Evolutionary conservation across 371 early-diverging fungal genomes (phyloP).

Genomic region (Thermomucor indicae-seudaticae): DNA sequence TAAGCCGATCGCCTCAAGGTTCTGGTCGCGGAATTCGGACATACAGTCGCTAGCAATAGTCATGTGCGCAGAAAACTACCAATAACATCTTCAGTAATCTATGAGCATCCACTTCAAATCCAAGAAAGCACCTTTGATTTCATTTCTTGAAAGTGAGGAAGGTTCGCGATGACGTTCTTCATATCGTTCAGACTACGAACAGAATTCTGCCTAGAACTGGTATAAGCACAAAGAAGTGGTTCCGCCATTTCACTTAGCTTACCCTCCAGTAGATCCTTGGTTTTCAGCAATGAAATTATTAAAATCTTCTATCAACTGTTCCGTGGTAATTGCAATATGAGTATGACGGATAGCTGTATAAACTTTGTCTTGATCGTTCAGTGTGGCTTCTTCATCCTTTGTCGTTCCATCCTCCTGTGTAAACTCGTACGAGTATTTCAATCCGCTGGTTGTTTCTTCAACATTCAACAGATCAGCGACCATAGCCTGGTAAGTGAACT

Average conservation of each 20-base stretch:
- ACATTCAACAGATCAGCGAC: slow-evolving; percentile 81
- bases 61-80: slow-evolving; percentile 89
- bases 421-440: slow-evolving; percentile 61
- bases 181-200: slow-evolving; percentile 76
- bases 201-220: slow-evolving; percentile 46
- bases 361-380: slow-evolving; percentile 72
- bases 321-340: slow-evolving; percentile 91
- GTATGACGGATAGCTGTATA: slow-evolving; percentile 84
- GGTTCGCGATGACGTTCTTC: slow-evolving; percentile 81
- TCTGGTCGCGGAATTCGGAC: slow-evolving; percentile 66
- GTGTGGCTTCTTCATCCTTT: slow-evolving; percentile 53
- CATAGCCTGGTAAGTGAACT: slow-evolving; percentile 95
- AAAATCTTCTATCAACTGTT: slow-evolving; percentile 76
- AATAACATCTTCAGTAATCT: too few relatives aligned
- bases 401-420: slow-evolving; percentile 50
- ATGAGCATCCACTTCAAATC: not conserved
- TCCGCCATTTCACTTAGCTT: slow-evolving; percentile 1
- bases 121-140: slow-evolving; percentile 57
- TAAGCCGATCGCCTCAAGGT: slow-evolving; percentile 66
- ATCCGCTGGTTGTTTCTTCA: slow-evolving; percentile 54
- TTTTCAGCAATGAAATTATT: slow-evolving; percentile 70
- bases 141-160: slow-evolving; percentile 93
- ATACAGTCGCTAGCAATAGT: slow-evolving; percentile 90
- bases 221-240: too few relatives aligned
- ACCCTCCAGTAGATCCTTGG: slow-evolving; percentile 46